Evolutionary conservation across 1,284 basidiomycete genomes (phyloP).

Genomic region (Apiotrichum laibachii): DNA sequence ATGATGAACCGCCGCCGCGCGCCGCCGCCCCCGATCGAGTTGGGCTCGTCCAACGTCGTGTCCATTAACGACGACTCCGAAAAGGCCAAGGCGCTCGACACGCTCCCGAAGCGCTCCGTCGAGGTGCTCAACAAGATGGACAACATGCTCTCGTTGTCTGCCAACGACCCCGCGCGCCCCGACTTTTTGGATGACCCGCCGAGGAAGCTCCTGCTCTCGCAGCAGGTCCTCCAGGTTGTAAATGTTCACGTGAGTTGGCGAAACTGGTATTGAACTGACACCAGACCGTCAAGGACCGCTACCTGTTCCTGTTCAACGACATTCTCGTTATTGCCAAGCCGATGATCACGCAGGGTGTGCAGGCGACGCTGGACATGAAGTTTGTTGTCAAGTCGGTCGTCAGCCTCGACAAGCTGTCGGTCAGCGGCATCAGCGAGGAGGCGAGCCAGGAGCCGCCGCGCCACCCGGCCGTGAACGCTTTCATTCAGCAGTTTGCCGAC

Average conservation of each 20-base stretch:
- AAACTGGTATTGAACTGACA: constrained; percentile 15
- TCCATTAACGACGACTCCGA: constrained; percentile 20
- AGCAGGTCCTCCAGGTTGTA: constrained; percentile 88
- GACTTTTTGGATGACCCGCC: constrained; percentile 76
- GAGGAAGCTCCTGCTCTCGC: constrained; percentile 75
- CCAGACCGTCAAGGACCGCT: constrained; percentile 86
- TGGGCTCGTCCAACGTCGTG: constrained; percentile 18
- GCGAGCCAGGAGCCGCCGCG: constrained; percentile 42
- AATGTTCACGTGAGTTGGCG: neutral
- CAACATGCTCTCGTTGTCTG: constrained; percentile 59
- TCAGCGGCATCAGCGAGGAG: constrained; percentile 39
- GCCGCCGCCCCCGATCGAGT: constrained; percentile 20
- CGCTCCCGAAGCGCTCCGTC: constrained; percentile 19
- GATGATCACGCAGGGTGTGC: constrained; percentile 55
- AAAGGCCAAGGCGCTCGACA: neutral
- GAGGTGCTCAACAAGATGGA: constrained; percentile 48
- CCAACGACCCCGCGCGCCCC: constrained; percentile 60
- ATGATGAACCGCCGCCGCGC: constrained; percentile 21
- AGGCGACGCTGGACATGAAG: constrained; percentile 71
- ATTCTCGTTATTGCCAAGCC: constrained; percentile 75
- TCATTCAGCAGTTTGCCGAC: constrained; percentile 69
- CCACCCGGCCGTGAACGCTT: constrained; percentile 64
- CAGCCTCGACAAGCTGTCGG: constrained; percentile 60
- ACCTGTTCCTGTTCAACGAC: constrained; percentile 92
- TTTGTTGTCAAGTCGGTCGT: constrained; percentile 87